Percentiles rank a stretch among this genome's conserved stretches.
These are phyloP conservation scores for Patellaria atrata DNA, from an alignment of 495 filamentous ascomycete genomes.

Conservation along the genomic window DNA sequence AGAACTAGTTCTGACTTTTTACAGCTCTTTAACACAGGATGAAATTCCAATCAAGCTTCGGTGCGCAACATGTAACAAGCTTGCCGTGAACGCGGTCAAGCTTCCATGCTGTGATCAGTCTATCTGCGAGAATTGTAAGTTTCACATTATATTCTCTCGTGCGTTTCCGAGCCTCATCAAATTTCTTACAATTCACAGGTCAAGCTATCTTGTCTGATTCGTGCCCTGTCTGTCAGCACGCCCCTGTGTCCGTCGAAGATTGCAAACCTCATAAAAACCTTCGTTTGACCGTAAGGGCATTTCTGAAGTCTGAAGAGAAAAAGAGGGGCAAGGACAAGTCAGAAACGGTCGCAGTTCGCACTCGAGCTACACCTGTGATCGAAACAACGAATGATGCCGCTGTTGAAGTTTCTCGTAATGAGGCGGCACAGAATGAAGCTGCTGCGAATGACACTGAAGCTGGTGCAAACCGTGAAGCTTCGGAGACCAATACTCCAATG, in stretches of 20 bases:
- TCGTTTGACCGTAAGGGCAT: conserved; percentile 77
- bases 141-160: background rate
- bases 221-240: conserved; percentile 88
- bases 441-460: background rate
- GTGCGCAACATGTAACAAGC: conserved; percentile 81
- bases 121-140: conserved; percentile 82
- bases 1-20: background rate
- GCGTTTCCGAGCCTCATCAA: background rate
- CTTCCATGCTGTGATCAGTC: conserved; percentile 91
- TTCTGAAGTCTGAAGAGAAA: conserved; percentile 75
- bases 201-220: conserved; percentile 37
- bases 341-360: conserved; percentile 15
- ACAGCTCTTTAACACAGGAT: conserved; percentile 62
- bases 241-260: conserved; percentile 66
- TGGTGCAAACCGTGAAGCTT: background rate
- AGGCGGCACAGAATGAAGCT: no score
- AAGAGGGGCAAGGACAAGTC: conserved; percentile 52
- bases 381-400: conserved; percentile 17
- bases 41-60: conserved; percentile 89
- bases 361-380: conserved; percentile 14
- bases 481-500: background rate
- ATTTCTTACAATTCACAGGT: background rate
- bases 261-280: conserved; percentile 82
- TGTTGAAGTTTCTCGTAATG: conserved; percentile 3
- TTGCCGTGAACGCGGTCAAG: conserved; percentile 82